These are phyloP conservation scores for Sinapis alba DNA, from an alignment of 441 rosid genomes.

Conservation along the genomic window DNA sequence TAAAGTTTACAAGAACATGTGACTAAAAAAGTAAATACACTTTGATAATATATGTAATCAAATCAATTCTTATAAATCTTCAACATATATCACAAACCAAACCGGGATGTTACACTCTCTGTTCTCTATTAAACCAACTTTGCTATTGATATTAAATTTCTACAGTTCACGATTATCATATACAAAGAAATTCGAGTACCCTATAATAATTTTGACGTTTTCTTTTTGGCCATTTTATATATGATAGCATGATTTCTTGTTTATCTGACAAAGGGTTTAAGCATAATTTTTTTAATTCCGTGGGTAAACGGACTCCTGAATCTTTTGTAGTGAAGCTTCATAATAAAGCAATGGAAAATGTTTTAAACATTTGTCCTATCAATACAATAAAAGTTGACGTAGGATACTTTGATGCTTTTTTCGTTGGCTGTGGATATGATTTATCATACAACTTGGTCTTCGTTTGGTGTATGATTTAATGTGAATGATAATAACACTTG, in stretches of 20 bases:
- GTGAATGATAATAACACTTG: neutral
- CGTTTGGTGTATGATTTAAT: neutral
- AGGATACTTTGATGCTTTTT: neutral
- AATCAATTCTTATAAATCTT: too few relatives aligned
- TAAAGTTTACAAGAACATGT: too few relatives aligned
- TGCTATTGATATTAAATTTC: neutral
- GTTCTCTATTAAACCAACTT: neutral
- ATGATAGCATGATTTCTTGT: neutral
- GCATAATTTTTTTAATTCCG: neutral
- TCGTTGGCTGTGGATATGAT: neutral
- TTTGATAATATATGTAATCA: too few relatives aligned
- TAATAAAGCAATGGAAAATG: neutral
- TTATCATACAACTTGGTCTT: neutral
- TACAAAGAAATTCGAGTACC: neutral
- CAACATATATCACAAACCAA: too few relatives aligned
- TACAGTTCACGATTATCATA: neutral
- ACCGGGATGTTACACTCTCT: too few relatives aligned
- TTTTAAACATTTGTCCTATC: conserved; percentile 18
- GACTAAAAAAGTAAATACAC: too few relatives aligned
- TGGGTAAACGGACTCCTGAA: neutral
- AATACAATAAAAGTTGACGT: neutral
- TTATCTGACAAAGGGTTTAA: too few relatives aligned
- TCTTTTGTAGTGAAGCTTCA: conserved; percentile 5
- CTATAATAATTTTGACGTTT: neutral
- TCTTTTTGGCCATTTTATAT: neutral